phyloP scores from a whole-genome alignment of 306 rosid genomes.

The Malus fusca region DNA sequence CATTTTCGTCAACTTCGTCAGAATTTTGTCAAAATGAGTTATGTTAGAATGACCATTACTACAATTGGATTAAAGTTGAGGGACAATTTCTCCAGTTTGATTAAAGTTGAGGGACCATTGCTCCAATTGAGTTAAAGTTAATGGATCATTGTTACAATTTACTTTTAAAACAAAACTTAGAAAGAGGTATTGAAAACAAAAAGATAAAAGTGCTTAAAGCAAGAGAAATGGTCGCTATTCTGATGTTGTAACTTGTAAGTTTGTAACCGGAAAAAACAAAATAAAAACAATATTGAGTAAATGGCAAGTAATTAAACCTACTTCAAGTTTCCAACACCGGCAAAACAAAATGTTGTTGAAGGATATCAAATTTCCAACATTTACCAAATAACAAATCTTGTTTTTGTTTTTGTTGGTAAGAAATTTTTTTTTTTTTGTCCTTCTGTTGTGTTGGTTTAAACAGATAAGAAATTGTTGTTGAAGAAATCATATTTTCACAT shows the following conservation, averaged over 20 bases:
- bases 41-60: too few relatives aligned
- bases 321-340: background rate
- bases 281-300: background rate
- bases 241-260: background rate
- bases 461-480: background rate
- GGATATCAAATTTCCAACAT: background rate
- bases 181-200: too few relatives aligned
- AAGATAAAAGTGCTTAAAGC: too few relatives aligned
- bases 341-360: background rate
- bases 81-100: too few relatives aligned
- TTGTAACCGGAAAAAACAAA: too few relatives aligned
- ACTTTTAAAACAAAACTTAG: too few relatives aligned
- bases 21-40: too few relatives aligned
- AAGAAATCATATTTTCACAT: background rate
- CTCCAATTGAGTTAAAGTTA: too few relatives aligned
- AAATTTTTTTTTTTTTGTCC: background rate
- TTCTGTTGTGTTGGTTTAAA: background rate
- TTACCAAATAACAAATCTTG: background rate
- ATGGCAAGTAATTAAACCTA: background rate
- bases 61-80: too few relatives aligned
- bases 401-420: background rate
- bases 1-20: too few relatives aligned
- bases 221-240: background rate
- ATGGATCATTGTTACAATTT: too few relatives aligned
- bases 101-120: too few relatives aligned